Evolutionary conservation across 2,329 filamentous ascomycete species (phyloP).

Genomic region (Hymenoscyphus scutula): DNA sequence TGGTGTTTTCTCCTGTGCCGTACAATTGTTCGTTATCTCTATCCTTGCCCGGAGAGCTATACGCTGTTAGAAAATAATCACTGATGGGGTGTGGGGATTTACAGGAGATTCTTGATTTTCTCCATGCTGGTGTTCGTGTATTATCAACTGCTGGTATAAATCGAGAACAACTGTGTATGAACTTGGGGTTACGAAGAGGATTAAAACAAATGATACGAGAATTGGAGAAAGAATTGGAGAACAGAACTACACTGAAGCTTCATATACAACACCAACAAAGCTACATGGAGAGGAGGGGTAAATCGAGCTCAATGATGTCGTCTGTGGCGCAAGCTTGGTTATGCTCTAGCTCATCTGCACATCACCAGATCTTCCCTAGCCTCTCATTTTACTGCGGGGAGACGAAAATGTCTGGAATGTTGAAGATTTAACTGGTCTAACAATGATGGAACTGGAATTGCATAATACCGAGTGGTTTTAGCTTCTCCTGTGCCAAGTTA

Average conservation of each 20-base stretch:
- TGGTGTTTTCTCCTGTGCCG: neutral
- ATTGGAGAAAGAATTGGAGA: neutral
- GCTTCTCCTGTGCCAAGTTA: slow-evolving; percentile 1
- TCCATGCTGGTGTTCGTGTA: slow-evolving; percentile 10
- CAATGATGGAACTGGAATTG: neutral
- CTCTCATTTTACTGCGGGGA: neutral
- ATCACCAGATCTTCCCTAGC: slow-evolving; percentile 3
- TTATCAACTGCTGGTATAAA: neutral
- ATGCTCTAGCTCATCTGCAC: neutral
- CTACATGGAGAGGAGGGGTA: neutral
- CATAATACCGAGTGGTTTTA: neutral
- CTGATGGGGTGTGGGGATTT: neutral
- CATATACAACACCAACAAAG: slow-evolving; percentile 3
- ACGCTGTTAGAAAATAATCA: neutral
- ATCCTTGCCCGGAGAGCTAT: slow-evolving; percentile 1
- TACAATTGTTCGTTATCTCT: slow-evolving; percentile 1
- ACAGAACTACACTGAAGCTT: neutral
- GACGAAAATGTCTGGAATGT: neutral
- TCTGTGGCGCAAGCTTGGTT: slow-evolving; percentile 15
- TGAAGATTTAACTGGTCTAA: neutral
- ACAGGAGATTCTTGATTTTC: slow-evolving; percentile 15
- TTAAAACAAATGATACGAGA: neutral
- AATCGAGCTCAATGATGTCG: slow-evolving; percentile 14
- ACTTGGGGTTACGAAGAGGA: neutral
- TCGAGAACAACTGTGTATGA: neutral